phyloP scores from a whole-genome alignment of 495 filamentous ascomycete species.

The Sphaerosporella brunnea region DNA sequence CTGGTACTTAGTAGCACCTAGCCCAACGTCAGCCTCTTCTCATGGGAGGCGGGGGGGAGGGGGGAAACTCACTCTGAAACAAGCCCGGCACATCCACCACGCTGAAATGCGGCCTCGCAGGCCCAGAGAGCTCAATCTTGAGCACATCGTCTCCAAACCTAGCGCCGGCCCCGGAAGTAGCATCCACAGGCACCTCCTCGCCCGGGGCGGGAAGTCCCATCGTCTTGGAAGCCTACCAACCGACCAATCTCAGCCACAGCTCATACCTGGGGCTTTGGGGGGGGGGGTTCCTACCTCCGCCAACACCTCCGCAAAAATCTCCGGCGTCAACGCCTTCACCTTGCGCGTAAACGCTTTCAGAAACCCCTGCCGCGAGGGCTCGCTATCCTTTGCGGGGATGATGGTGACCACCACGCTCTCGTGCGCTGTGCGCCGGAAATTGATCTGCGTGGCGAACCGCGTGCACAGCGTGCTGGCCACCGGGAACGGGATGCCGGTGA shows the following conservation, averaged over 20 bases:
- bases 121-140: slow-evolving; percentile 35
- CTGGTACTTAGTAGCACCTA: slow-evolving; percentile 26
- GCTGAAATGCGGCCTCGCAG: slow-evolving; percentile 32
- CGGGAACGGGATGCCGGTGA: slow-evolving; percentile 30
- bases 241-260: background rate
- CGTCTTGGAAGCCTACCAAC: background rate
- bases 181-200: background rate
- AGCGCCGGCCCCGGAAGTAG: background rate
- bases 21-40: slow-evolving; percentile 2
- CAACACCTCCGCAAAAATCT: background rate
- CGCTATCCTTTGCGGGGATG: slow-evolving; percentile 15
- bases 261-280: background rate
- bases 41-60: background rate
- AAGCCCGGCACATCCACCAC: slow-evolving; percentile 39
- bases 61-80: slow-evolving; percentile 26
- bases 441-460: slow-evolving; percentile 35
- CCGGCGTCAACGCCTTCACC: background rate
- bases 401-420: slow-evolving; percentile 28
- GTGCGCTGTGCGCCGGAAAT: slow-evolving; percentile 28
- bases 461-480: slow-evolving; percentile 27
- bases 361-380: slow-evolving; percentile 8
- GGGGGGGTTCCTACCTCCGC: background rate
- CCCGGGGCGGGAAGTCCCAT: slow-evolving; percentile 16
- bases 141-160: slow-evolving; percentile 33
- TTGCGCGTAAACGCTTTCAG: background rate